phyloP scores from a whole-genome alignment of 805 yeast genomes.

The Kodamaea hsintzibuensis region DNA sequence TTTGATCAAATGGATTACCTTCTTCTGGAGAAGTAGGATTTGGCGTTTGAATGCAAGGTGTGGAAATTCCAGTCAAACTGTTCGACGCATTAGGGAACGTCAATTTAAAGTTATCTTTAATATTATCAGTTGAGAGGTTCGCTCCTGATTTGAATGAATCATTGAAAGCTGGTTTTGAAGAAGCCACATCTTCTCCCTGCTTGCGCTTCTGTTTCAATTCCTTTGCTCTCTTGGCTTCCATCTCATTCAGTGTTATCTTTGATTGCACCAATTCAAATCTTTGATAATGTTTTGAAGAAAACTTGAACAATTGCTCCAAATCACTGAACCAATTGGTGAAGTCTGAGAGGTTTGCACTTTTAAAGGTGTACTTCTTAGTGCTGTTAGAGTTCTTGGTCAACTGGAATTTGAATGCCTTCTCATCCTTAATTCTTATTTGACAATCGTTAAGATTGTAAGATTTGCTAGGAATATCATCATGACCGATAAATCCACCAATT shows the following conservation, averaged over 20 bases:
- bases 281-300: slow-evolving; percentile 43
- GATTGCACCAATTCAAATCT: slow-evolving; percentile 51
- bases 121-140: slow-evolving; percentile 4
- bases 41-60: slow-evolving; percentile 40
- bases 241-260: slow-evolving; percentile 32
- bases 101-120: slow-evolving; percentile 9
- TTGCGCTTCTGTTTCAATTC: slow-evolving; percentile 6
- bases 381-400: slow-evolving; percentile 28
- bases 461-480: slow-evolving; percentile 39
- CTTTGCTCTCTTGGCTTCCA: slow-evolving; percentile 11
- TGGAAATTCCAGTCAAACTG: slow-evolving; percentile 37
- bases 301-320: slow-evolving; percentile 51
- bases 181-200: background rate
- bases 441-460: slow-evolving; percentile 45
- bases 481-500: slow-evolving; percentile 41
- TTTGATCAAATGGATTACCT: slow-evolving; percentile 39
- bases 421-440: slow-evolving; percentile 32
- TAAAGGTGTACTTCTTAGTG: slow-evolving; percentile 39
- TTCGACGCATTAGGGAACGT: slow-evolving; percentile 3
- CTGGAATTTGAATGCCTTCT: slow-evolving; percentile 34
- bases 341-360: slow-evolving; percentile 45
- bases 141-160: background rate
- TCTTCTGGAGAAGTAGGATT: slow-evolving; percentile 24
- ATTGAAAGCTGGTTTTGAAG: background rate
- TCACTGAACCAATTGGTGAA: slow-evolving; percentile 57